Percentiles rank a stretch among this genome's conserved stretches.
These are phyloP conservation scores for Solanum verrucosum DNA, from an alignment of 257 asterid species.

Conservation along the genomic window DNA sequence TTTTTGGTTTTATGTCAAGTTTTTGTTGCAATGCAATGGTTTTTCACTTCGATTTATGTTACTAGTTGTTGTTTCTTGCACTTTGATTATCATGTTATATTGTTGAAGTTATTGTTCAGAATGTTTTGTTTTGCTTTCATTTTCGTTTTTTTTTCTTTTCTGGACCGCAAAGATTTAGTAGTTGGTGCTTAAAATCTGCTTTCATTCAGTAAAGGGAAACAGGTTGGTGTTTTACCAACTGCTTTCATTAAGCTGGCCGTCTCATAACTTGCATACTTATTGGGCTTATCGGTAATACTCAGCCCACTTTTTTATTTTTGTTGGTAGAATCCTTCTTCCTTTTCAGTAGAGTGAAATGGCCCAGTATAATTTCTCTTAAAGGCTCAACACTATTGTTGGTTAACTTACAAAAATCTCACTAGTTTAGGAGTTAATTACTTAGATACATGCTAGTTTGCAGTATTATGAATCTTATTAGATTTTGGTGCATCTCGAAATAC, in stretches of 20 bases:
- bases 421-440: too few species aligned
- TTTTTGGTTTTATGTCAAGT: background rate
- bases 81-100: background rate
- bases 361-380: background rate
- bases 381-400: background rate
- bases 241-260: background rate
- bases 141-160: too few species aligned
- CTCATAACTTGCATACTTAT: background rate
- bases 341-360: background rate
- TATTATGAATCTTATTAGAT: background rate
- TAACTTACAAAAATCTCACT: too few species aligned
- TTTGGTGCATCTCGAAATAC: background rate
- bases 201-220: background rate
- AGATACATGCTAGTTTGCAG: background rate
- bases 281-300: background rate
- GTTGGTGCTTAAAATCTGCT: background rate
- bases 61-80: background rate
- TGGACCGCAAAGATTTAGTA: background rate
- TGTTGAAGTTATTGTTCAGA: background rate
- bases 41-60: background rate
- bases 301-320: too few species aligned
- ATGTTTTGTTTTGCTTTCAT: background rate
- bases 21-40: background rate
- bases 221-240: background rate
- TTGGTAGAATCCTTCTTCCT: too few species aligned